Percentiles rank a stretch among this genome's conserved stretches.
These are phyloP conservation scores for Candida multigemmis DNA, from an alignment of 805 yeast species.

Conservation along the genomic window DNA sequence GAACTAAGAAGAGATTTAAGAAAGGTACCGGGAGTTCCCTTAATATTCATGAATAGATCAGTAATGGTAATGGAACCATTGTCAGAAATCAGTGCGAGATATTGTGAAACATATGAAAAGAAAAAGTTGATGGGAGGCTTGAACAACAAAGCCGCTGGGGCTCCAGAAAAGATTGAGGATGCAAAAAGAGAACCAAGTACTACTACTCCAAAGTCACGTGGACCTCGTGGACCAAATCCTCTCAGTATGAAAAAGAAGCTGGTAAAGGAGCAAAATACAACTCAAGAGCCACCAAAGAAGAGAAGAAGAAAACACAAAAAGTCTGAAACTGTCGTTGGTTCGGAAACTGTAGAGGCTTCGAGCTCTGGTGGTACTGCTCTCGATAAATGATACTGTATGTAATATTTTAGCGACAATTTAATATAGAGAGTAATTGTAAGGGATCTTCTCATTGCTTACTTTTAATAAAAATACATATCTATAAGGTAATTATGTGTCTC, in stretches of 20 bases:
- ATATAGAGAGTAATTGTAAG: too few relatives aligned
- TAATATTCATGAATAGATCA: constrained; percentile 77
- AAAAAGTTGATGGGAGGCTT: constrained; percentile 71
- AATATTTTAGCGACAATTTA: too few relatives aligned
- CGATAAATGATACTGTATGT: too few relatives aligned
- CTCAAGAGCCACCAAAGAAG: constrained; percentile 6
- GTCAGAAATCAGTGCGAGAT: constrained; percentile 52
- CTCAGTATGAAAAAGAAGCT: constrained; percentile 73
- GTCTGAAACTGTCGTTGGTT: not conserved
- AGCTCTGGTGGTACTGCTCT: too few relatives aligned
- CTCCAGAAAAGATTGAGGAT: constrained; percentile 12
- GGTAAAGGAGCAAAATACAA: constrained; percentile 2
- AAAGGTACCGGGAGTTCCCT: constrained; percentile 80
- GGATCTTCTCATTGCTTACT: too few relatives aligned
- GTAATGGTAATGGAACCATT: constrained; percentile 96
- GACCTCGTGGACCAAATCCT: constrained; percentile 84
- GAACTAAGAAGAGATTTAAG: constrained; percentile 62
- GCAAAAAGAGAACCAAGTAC: constrained; percentile 10
- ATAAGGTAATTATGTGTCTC: too few relatives aligned
- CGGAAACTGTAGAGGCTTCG: too few relatives aligned
- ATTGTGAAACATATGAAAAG: constrained; percentile 41
- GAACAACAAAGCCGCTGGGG: constrained; percentile 52
- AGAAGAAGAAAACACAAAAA: constrained; percentile 16
- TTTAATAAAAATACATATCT: too few relatives aligned
- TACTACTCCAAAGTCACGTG: constrained; percentile 43